These are phyloP conservation scores for Phialophora expanda DNA, from an alignment of 2,329 filamentous ascomycete species.

Conservation along the genomic window DNA sequence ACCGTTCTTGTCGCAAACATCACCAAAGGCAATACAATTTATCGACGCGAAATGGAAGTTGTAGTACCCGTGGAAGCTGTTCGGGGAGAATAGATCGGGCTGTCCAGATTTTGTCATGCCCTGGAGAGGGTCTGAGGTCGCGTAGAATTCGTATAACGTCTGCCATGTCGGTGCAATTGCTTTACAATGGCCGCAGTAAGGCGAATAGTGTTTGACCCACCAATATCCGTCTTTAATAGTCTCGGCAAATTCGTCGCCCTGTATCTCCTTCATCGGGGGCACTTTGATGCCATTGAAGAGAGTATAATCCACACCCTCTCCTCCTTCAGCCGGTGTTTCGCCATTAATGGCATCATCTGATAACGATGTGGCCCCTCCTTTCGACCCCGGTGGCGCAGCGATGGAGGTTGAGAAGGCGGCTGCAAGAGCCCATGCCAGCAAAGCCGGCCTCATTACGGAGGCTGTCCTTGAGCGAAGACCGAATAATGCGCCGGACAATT, in stretches of 20 bases:
- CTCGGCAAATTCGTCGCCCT: conserved; percentile 55
- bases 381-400: conserved; percentile 32
- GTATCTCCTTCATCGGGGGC: conserved; percentile 56
- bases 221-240: conserved; percentile 59
- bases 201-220: conserved; percentile 61
- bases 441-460: conserved; percentile 37
- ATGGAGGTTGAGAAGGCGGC: conserved; percentile 26
- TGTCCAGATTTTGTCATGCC: conserved; percentile 54
- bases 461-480: conserved; percentile 10
- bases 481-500: background rate
- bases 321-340: conserved; percentile 38
- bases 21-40: conserved; percentile 83
- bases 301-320: conserved; percentile 45
- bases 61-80: conserved; percentile 80
- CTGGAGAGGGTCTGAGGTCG: conserved; percentile 74
- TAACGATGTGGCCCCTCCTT: conserved; percentile 23
- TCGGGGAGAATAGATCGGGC: conserved; percentile 57
- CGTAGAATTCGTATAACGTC: conserved; percentile 93
- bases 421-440: conserved; percentile 39
- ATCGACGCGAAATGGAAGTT: conserved; percentile 85
- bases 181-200: conserved; percentile 71
- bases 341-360: conserved; percentile 33
- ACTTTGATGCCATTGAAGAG: conserved; percentile 59
- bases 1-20: conserved; percentile 72
- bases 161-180: conserved; percentile 83